Evolutionary conservation across 257 asterid genomes (phyloP).

Genomic region (Ballota nigra): DNA sequence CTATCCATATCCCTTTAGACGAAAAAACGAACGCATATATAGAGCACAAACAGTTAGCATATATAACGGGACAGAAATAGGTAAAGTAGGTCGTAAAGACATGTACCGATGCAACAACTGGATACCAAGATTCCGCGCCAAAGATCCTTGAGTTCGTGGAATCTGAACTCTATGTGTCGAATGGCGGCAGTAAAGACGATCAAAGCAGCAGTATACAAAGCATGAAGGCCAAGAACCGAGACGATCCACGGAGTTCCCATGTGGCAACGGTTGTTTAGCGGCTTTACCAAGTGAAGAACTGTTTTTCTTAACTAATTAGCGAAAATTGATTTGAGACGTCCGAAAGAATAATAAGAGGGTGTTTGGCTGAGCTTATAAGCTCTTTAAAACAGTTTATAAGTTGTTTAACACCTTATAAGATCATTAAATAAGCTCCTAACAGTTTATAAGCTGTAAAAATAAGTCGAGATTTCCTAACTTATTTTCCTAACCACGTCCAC

Average conservation of each 20-base stretch:
- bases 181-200: conserved; percentile 66
- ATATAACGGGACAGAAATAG: neutral
- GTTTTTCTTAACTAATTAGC: conserved; percentile 12
- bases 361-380: too few relatives aligned
- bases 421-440: too few relatives aligned
- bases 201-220: conserved; percentile 62
- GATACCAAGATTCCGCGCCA: conserved; percentile 81
- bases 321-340: neutral
- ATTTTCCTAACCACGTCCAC: too few relatives aligned
- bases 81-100: neutral
- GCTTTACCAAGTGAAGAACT: conserved; percentile 64
- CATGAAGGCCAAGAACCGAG: conserved; percentile 66
- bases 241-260: conserved; percentile 62
- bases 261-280: conserved; percentile 81
- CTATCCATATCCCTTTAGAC: conserved; percentile 63
- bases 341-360: neutral
- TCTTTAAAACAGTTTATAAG: too few relatives aligned
- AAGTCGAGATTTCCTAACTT: too few relatives aligned
- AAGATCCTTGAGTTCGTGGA: conserved; percentile 82
- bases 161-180: conserved; percentile 77
- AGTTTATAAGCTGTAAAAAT: too few relatives aligned
- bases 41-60: neutral
- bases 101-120: conserved; percentile 60
- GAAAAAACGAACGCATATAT: conserved; percentile 11
- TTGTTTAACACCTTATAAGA: too few relatives aligned